A percentile compares a stretch with the other conserved stretches of the same genome.
phyloP scores from a whole-genome alignment of 2,329 filamentous ascomycete species.

The Aspergillus udagawae region DNA sequence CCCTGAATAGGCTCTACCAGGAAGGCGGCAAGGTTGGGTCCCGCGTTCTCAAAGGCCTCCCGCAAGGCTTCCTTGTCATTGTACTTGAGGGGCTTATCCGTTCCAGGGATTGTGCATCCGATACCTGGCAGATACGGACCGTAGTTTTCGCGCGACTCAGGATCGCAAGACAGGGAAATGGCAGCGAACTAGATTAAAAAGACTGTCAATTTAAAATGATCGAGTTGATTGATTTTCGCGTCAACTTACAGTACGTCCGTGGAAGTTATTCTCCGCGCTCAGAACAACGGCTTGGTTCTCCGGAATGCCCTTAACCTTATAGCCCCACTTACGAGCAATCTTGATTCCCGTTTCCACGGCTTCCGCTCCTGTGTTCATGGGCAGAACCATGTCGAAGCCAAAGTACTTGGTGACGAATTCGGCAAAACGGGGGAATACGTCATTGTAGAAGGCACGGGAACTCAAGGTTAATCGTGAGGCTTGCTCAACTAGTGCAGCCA shows the following conservation, averaged over 20 bases:
- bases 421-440: conserved; percentile 94
- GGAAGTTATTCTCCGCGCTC: conserved; percentile 87
- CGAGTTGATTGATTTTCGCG: not conserved
- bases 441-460: conserved; percentile 95
- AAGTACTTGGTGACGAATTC: conserved; percentile 86
- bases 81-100: conserved; percentile 74
- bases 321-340: conserved; percentile 95
- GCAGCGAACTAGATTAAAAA: conserved; percentile 68
- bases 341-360: conserved; percentile 95
- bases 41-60: conserved; percentile 72
- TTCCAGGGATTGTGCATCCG: conserved; percentile 71
- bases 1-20: conserved; percentile 96
- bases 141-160: conserved; percentile 94
- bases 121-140: conserved; percentile 91
- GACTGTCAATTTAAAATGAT: not conserved
- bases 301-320: conserved; percentile 90
- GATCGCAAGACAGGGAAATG: conserved; percentile 91
- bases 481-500: conserved; percentile 86
- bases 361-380: conserved; percentile 97
- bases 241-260: conserved; percentile 82
- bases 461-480: conserved; percentile 85
- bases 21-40: conserved; percentile 83
- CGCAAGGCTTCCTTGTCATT: conserved; percentile 80
- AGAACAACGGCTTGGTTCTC: conserved; percentile 80
- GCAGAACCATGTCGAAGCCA: conserved; percentile 95